A percentile compares a stretch with the other conserved stretches of the same genome.
Evolutionary conservation across 257 asterid species (phyloP).

Genomic region (Penstemon eatonii): DNA sequence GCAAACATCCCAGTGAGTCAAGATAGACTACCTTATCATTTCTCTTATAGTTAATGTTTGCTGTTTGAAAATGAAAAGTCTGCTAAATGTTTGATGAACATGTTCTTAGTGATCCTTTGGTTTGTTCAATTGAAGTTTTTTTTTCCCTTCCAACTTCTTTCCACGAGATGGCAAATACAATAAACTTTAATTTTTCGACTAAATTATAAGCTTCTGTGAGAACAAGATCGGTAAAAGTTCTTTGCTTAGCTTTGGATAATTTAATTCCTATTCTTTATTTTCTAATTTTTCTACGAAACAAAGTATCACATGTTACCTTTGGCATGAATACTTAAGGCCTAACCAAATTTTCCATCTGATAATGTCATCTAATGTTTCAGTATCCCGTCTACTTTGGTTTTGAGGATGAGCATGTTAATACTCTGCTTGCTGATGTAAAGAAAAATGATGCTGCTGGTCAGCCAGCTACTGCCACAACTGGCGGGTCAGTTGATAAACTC

Average conservation of each 20-base stretch:
- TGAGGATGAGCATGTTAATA: constrained; percentile 68
- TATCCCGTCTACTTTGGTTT: constrained; percentile 95
- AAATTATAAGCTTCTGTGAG: background rate
- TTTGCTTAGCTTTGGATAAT: constrained; percentile 13
- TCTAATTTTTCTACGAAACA: constrained; percentile 7
- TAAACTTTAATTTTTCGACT: background rate
- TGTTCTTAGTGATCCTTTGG: background rate
- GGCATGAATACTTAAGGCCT: background rate
- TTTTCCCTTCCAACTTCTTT: constrained; percentile 8
- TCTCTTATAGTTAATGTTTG: background rate
- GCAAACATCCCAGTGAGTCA: constrained; percentile 81
- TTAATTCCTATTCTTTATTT: background rate
- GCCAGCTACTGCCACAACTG: constrained; percentile 95
- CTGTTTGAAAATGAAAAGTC: too few relatives aligned
- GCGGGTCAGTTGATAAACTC: constrained; percentile 74
- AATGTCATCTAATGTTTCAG: constrained; percentile 49
- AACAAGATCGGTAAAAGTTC: background rate
- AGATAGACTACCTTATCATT: constrained; percentile 22
- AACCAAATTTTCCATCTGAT: too few relatives aligned
- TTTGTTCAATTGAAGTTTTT: constrained; percentile 1
- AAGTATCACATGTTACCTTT: constrained; percentile 9
- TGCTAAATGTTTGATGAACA: constrained; percentile 18
- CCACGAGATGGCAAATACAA: constrained; percentile 9
- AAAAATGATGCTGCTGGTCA: constrained; percentile 88
- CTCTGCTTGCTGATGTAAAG: constrained; percentile 81